phyloP scores from a whole-genome alignment of 441 rosid species.

The Gossypium trilobum region DNA sequence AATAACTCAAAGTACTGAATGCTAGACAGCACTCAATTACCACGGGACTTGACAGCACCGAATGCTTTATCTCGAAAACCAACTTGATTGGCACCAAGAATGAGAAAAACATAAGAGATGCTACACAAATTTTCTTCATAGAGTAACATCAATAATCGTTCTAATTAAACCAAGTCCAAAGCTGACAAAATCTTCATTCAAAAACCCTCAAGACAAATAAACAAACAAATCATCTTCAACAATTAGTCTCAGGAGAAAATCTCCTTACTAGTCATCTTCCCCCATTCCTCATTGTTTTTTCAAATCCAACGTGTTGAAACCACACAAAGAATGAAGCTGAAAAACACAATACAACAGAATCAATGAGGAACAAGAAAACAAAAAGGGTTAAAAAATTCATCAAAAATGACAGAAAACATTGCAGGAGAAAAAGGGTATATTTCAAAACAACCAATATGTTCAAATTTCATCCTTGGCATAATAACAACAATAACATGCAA shows the following conservation, averaged over 20 bases:
- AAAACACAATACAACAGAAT: slow-evolving; percentile 6
- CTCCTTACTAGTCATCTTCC: background rate
- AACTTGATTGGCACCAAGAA: background rate
- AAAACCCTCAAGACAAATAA: background rate
- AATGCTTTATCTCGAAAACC: background rate
- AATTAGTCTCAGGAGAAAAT: background rate
- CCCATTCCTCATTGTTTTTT: background rate
- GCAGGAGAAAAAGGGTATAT: background rate
- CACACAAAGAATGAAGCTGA: background rate
- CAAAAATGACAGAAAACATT: background rate
- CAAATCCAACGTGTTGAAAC: background rate
- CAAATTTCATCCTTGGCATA: background rate
- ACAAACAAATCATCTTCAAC: background rate
- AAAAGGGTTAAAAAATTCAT: background rate
- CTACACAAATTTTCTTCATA: background rate
- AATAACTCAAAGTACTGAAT: background rate
- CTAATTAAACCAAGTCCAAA: background rate
- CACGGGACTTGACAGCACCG: background rate
- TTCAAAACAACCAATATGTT: background rate
- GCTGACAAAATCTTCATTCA: background rate
- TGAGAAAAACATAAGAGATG: background rate
- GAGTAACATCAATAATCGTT: background rate
- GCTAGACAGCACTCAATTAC: background rate
- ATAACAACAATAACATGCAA: background rate
- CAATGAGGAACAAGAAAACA: background rate